Conservation (phyloP, 2,329 filamentous ascomycete genomes). For the Acrocalymma vagum region DNA sequence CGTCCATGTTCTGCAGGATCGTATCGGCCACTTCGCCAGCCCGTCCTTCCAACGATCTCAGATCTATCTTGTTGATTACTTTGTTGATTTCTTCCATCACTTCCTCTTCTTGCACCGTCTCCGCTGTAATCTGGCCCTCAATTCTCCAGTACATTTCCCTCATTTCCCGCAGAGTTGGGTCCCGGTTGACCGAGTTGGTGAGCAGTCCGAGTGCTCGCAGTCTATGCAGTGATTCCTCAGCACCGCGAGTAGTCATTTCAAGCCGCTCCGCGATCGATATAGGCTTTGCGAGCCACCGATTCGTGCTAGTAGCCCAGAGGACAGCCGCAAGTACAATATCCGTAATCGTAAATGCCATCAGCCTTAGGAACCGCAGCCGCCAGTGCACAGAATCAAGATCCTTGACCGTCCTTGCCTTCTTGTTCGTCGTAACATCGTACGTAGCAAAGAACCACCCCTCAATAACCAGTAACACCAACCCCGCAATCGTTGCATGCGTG, state of each 20-base stretch:
- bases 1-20: slow-evolving; percentile 42
- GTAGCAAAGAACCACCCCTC: slow-evolving; percentile 73
- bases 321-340: slow-evolving; percentile 71
- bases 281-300: slow-evolving; percentile 75
- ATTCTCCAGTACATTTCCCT: slow-evolving; percentile 81
- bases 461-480: slow-evolving; percentile 63
- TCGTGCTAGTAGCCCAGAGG: slow-evolving; percentile 80
- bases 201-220: slow-evolving; percentile 77
- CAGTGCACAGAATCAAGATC: slow-evolving; percentile 79
- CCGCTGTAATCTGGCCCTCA: slow-evolving; percentile 75
- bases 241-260: slow-evolving; percentile 62
- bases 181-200: slow-evolving; percentile 80
- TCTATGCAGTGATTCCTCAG: slow-evolving; percentile 71
- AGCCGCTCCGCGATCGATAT: slow-evolving; percentile 72
- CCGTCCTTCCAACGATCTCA: slow-evolving; percentile 67
- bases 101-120: slow-evolving; percentile 80
- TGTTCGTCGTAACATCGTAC: slow-evolving; percentile 73
- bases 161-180: slow-evolving; percentile 72
- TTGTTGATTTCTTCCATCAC: slow-evolving; percentile 76
- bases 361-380: slow-evolving; percentile 70
- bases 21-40: slow-evolving; percentile 62
- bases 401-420: slow-evolving; percentile 63
- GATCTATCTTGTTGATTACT: slow-evolving; percentile 71
- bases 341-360: slow-evolving; percentile 69
- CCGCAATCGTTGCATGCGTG: slow-evolving; percentile 70